These are phyloP conservation scores for Saturnispora quitensis DNA, from an alignment of 805 yeast genomes.

Conservation along the genomic window DNA sequence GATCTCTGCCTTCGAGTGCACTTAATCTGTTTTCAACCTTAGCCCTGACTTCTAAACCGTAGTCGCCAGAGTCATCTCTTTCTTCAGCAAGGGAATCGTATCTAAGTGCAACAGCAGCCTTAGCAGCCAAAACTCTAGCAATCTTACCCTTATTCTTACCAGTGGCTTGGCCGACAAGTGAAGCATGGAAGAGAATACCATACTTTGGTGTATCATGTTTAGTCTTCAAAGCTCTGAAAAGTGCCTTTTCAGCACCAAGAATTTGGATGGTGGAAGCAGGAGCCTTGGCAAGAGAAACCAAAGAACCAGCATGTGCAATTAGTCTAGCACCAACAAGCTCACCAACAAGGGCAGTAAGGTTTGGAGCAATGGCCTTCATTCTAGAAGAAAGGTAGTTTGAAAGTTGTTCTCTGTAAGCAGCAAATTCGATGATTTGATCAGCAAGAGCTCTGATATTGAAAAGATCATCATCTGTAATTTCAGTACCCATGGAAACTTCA, in stretches of 20 bases:
- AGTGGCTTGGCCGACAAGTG: constrained; percentile 94
- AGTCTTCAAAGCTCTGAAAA: constrained; percentile 96
- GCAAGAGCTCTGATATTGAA: constrained; percentile 85
- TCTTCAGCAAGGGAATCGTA: constrained; percentile 97
- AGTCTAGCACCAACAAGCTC: constrained; percentile 97
- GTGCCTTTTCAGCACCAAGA: constrained; percentile 97
- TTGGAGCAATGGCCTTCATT: constrained; percentile 99
- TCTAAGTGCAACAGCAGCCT: constrained; percentile 94
- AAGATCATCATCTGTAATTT: constrained; percentile 86
- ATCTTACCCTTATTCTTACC: constrained; percentile 98
- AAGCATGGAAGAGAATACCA: constrained; percentile 94
- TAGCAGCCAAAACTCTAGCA: constrained; percentile 97
- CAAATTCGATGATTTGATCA: constrained; percentile 90
- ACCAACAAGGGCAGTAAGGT: constrained; percentile 89
- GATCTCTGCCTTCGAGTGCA: constrained; percentile 92
- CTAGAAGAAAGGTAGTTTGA: constrained; percentile 85
- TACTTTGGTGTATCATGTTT: constrained; percentile 98
- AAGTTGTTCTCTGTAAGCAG: constrained; percentile 93
- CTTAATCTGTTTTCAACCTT: constrained; percentile 93
- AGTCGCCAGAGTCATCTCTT: constrained; percentile 89
- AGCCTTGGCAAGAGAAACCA: constrained; percentile 90
- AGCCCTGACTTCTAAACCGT: constrained; percentile 84
- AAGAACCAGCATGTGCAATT: constrained; percentile 94
- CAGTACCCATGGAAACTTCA: constrained; percentile 99
- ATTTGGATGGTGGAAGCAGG: constrained; percentile 99